These are phyloP conservation scores for Apiospora malaysiana DNA, from an alignment of 2,329 filamentous ascomycete genomes.

Conservation along the genomic window DNA sequence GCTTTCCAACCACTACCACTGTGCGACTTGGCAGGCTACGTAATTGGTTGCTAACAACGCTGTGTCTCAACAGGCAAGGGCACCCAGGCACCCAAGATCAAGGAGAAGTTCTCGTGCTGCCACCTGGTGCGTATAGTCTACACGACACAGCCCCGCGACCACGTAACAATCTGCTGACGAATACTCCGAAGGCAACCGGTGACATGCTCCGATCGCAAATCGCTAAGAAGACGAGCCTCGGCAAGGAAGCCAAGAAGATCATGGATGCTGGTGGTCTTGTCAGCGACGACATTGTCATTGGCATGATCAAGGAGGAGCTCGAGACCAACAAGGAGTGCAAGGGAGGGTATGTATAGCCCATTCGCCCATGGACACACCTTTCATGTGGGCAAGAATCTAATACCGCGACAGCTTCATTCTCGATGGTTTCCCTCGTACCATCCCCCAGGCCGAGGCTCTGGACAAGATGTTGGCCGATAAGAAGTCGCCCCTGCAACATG, in stretches of 20 bases:
- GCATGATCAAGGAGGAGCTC: constrained; percentile 99
- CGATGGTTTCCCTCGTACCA: constrained; percentile 96
- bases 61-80: constrained; percentile 77
- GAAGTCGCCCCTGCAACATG: constrained; percentile 88
- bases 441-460: constrained; percentile 91
- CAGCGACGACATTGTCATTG: constrained; percentile 98
- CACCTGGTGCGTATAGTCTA: constrained; percentile 72
- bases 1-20: constrained; percentile 44
- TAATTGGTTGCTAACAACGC: constrained; percentile 14
- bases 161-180: background rate
- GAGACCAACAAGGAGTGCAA: constrained; percentile 94
- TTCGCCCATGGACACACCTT: constrained; percentile 17
- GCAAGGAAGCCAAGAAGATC: constrained; percentile 98
- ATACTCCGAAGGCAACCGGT: constrained; percentile 78
- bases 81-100: constrained; percentile 96
- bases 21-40: background rate
- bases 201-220: constrained; percentile 99
- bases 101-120: constrained; percentile 97
- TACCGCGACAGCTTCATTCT: constrained; percentile 83
- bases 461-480: constrained; percentile 86
- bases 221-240: constrained; percentile 93
- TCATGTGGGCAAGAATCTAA: background rate
- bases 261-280: constrained; percentile 98
- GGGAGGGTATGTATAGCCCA: constrained; percentile 74
- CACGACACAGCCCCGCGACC: background rate